Evolutionary conservation across 225 moss, liverwort and hornwort species (phyloP).

Genomic region (Marchantia paleacea): DNA sequence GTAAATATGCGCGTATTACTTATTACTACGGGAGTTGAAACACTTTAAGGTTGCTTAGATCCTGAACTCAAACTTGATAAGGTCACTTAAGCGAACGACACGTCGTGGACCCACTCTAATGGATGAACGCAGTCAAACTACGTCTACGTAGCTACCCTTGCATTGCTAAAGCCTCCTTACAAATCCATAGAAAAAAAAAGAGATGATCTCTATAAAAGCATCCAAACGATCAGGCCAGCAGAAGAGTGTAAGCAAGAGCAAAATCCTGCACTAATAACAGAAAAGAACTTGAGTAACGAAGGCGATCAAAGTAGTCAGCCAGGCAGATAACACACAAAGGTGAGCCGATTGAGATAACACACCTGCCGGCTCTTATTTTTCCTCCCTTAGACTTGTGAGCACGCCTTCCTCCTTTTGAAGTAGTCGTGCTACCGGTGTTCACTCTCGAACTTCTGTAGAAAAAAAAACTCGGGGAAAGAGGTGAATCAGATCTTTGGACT

Average conservation of each 20-base stretch:
- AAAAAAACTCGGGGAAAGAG: not conserved
- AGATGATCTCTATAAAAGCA: not conserved
- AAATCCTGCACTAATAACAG: not conserved
- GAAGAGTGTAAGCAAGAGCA: not conserved
- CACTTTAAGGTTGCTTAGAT: too few species aligned
- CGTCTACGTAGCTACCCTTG: not conserved
- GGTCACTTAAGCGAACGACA: too few species aligned
- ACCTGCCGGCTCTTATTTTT: slow-evolving; percentile 91
- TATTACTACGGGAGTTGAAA: too few species aligned
- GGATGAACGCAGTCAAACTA: not conserved
- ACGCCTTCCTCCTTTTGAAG: slow-evolving; percentile 52
- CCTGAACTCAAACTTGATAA: too few species aligned
- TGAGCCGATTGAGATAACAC: not conserved
- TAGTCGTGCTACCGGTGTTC: slow-evolving; percentile 46
- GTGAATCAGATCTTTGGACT: not conserved
- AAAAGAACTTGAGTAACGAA: too few species aligned
- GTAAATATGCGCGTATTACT: not conserved
- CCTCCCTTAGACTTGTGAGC: slow-evolving; percentile 65
- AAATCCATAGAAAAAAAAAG: not conserved
- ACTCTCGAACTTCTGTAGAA: slow-evolving; percentile 14
- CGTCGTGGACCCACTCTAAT: not conserved
- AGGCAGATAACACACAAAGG: not conserved
- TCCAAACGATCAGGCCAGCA: too few species aligned
- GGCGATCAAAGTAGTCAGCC: not conserved
- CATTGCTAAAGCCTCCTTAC: not conserved